Evolutionary conservation across 345 rosid genomes (phyloP).

Genomic region (Bruguiera parviflora): DNA sequence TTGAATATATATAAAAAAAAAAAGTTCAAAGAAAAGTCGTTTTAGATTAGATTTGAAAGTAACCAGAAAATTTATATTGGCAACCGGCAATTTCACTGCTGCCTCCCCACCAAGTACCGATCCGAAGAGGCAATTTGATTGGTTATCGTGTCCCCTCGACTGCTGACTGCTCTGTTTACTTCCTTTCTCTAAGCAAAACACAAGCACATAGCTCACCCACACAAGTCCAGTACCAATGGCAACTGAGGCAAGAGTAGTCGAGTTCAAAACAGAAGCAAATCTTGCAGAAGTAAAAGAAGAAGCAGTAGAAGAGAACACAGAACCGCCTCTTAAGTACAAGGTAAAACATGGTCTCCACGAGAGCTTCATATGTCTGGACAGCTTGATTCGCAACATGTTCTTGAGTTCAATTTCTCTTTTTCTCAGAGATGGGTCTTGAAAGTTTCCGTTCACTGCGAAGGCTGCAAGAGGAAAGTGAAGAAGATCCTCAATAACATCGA

Average conservation of each 20-base stretch:
- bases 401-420: background rate
- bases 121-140: constrained; percentile 19
- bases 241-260: constrained; percentile 30
- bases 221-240: constrained; percentile 30
- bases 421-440: constrained; percentile 26
- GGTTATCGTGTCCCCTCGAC: constrained; percentile 7
- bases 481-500: constrained; percentile 20
- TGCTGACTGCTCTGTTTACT: constrained; percentile 1
- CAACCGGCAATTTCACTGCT: constrained; percentile 5
- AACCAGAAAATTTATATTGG: background rate
- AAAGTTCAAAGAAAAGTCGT: background rate
- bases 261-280: constrained; percentile 16
- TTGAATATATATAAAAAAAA: no score
- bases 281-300: constrained; percentile 1
- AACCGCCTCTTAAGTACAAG: constrained; percentile 57
- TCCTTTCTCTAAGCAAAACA: background rate
- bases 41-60: background rate
- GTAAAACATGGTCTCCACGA: constrained; percentile 22
- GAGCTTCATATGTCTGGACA: background rate
- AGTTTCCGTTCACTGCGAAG: constrained; percentile 31
- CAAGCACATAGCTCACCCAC: background rate
- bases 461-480: constrained; percentile 30
- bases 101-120: constrained; percentile 21
- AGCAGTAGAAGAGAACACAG: constrained; percentile 30
- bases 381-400: background rate